Conservation (phyloP, 441 rosid species). For the Pelargonium fulgidum region DNA sequence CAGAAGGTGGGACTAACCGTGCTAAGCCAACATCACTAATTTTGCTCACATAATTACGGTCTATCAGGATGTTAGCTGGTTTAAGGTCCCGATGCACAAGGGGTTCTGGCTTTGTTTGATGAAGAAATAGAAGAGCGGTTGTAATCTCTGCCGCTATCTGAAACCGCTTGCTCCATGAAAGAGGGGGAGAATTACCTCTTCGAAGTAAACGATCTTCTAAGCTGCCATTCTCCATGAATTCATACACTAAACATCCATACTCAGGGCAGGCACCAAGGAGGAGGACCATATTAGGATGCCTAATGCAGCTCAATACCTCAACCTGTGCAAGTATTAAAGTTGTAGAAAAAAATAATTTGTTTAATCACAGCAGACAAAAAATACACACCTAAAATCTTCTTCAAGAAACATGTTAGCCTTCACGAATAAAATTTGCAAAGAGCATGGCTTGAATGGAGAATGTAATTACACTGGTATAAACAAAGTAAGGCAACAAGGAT, state of each 20-base stretch:
- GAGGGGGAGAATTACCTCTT: conserved; percentile 41
- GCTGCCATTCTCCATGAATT: conserved; percentile 57
- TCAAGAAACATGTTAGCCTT: no score
- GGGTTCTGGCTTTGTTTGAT: conserved; percentile 78
- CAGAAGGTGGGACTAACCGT: conserved; percentile 55
- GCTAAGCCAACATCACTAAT: conserved; percentile 76
- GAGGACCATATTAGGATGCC: conserved; percentile 73
- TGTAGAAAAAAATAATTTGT: conserved; percentile 2
- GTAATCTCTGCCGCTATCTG: conserved; percentile 56
- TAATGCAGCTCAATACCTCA: conserved; percentile 54
- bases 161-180: conserved; percentile 53
- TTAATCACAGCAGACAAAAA: background rate
- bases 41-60: conserved; percentile 58
- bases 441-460: no score
- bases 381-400: background rate
- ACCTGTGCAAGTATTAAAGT: conserved; percentile 27
- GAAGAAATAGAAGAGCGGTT: conserved; percentile 61
- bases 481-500: background rate
- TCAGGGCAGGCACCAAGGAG: conserved; percentile 34
- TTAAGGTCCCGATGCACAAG: conserved; percentile 70
- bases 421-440: no score
- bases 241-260: conserved; percentile 19
- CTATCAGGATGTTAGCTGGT: conserved; percentile 70
- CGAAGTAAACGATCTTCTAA: conserved; percentile 52
- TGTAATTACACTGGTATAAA: no score